Base-by-base conservation (phyloP, 768 basidiomycete species). In the Boletus vermiculosoides region DNA sequence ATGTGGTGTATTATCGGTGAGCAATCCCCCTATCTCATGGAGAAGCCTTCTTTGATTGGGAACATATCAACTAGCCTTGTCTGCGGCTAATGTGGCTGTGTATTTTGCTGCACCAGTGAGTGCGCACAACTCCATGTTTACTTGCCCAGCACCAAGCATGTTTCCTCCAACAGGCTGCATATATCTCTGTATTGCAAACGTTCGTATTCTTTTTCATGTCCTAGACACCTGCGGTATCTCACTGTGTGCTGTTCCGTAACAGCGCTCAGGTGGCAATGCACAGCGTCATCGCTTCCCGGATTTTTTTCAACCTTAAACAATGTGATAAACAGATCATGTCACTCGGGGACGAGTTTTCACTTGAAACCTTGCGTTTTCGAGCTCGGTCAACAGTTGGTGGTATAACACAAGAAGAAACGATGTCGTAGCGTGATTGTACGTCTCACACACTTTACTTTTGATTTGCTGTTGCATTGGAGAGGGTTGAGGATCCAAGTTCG, bases 1-100 rank as follows among this genome's bases (percentile, higher is more conserved):
- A 68, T 68, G 65, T 55, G 50, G 45, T 55, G 66, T 33, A 47
- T 61, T 13, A 70, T 67, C 12, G 1, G 67, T 70, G 28, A 47
- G 63, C 4, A 5, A 33, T 5, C n/a, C 15, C n/a, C 15, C 4
- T 52, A 23, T 5, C 6, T 22, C 6, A 4, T 28, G 1, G 18
- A 13, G 25, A 16, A n/a, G 13, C 2, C n/a, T 1, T 50, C n/a
- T 15, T 49, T 49, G 28, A 30, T 30, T 30, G 28, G 28, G 6
- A 30, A 30, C 6, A 30, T 30, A 30, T 30, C 6, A 7, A 30
- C 28, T 7, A 30, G 28, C 6, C 3, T 30, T 30, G 28, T 5
- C 28, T 30, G 4, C 6, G 28, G 28, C 28, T 30, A 30, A 30
- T 7, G 6, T 7, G 28, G 6, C 28, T 30, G 6, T 30, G 28